A percentile compares a stretch with the other conserved stretches of the same genome.
phyloP scores from a whole-genome alignment of 257 asterid species.

The Scutellaria baicalensis region DNA sequence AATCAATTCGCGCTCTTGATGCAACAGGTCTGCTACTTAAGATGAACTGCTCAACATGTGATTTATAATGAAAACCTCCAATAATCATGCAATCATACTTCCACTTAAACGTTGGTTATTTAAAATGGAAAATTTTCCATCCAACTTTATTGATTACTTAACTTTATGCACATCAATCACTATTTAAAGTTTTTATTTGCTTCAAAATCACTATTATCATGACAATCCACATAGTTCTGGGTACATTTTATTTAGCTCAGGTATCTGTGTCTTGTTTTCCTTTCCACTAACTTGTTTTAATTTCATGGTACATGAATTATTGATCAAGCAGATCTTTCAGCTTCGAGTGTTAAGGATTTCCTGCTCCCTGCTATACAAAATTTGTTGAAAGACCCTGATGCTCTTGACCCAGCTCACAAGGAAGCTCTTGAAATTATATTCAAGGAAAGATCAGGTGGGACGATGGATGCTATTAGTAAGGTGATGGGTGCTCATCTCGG shows the following conservation, averaged over 20 bases:
- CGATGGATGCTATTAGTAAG: constrained; percentile 74
- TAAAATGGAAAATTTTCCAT: no score
- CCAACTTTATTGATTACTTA: no score
- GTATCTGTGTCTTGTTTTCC: not conserved
- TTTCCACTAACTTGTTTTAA: not conserved
- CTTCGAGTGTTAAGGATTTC: constrained; percentile 62
- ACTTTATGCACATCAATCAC: no score
- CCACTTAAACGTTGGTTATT: no score
- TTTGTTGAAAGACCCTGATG: constrained; percentile 73
- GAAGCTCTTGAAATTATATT: constrained; percentile 93
- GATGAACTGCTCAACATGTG: not conserved
- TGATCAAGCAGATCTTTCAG: constrained; percentile 58
- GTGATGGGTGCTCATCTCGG: constrained; percentile 97
- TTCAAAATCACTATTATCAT: not conserved
- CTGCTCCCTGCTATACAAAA: constrained; percentile 93
- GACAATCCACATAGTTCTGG: not conserved
- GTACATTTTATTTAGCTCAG: not conserved
- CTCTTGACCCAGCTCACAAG: constrained; percentile 98
- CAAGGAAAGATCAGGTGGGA: constrained; percentile 91
- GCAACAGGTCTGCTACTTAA: constrained; percentile 66
- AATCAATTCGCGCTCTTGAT: constrained; percentile 98
- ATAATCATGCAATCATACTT: not conserved
- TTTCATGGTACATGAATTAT: not conserved
- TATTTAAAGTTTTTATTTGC: no score
- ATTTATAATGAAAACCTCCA: not conserved